Evolutionary conservation across 257 asterid genomes (phyloP).

Genomic region (Haberlea rhodopensis): DNA sequence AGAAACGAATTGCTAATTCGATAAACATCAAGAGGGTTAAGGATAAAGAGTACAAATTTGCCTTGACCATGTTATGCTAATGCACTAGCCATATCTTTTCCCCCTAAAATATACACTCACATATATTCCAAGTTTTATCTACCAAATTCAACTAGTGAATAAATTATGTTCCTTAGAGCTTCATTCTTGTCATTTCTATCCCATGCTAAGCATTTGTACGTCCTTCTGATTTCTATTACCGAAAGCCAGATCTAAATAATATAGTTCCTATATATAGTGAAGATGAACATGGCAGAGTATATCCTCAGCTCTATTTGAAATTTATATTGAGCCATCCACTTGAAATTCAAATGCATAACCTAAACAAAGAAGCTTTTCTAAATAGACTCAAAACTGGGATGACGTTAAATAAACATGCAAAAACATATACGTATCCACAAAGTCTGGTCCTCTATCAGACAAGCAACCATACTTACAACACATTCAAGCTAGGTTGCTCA

Average conservation of each 20-base stretch:
- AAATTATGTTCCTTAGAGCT: no score
- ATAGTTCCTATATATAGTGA: conserved; percentile 1
- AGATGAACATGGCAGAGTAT: conserved; percentile 11
- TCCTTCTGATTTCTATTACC: no score
- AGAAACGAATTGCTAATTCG: no score
- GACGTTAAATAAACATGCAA: background rate
- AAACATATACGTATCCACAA: background rate
- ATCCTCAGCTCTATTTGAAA: conserved; percentile 13
- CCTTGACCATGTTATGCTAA: background rate
- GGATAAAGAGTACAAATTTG: no score
- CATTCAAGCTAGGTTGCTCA: conserved; percentile 37
- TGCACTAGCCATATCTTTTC: background rate
- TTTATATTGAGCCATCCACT: background rate
- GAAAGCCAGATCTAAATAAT: background rate
- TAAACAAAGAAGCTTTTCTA: conserved; percentile 2
- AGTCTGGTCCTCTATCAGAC: background rate
- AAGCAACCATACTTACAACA: conserved; percentile 2
- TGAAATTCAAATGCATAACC: background rate
- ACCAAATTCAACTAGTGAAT: no score
- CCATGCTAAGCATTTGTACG: no score
- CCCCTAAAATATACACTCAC: background rate
- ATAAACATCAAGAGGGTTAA: no score
- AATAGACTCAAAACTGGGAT: background rate
- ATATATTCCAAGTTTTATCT: background rate
- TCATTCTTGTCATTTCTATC: no score